Evolutionary conservation across 768 basidiomycete genomes (phyloP).

Genomic region (Amanita rubescens): DNA sequence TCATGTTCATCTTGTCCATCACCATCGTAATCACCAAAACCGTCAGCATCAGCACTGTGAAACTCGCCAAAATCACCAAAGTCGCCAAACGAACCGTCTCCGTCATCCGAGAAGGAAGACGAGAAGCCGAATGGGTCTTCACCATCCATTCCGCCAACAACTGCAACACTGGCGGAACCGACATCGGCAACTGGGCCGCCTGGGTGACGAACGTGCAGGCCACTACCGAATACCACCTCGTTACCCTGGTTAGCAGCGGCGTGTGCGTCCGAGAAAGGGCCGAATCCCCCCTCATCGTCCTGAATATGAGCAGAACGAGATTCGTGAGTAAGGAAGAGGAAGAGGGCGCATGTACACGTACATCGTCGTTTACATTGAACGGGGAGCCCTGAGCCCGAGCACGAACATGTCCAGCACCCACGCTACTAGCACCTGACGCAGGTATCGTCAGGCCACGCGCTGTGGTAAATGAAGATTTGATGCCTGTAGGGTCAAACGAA

Average conservation of each 20-base stretch:
- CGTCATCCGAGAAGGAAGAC: conserved; percentile 60
- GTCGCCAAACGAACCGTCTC: conserved; percentile 58
- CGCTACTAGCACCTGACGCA: not conserved
- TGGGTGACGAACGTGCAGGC: too few species aligned
- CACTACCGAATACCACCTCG: not conserved
- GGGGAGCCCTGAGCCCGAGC: conserved; percentile 40
- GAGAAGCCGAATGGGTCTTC: conserved; percentile 51
- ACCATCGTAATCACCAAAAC: not conserved
- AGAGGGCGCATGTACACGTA: conserved; percentile 24
- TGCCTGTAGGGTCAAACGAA: conserved; percentile 36
- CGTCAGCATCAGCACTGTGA: conserved; percentile 36
- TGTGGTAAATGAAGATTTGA: conserved; percentile 13
- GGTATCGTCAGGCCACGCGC: not conserved
- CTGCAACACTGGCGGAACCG: conserved; percentile 15
- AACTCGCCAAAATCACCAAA: conserved; percentile 83
- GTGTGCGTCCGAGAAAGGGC: conserved; percentile 70
- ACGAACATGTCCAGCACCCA: not conserved
- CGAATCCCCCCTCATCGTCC: conserved; percentile 58
- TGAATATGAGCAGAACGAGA: too few species aligned
- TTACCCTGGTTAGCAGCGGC: conserved; percentile 21
- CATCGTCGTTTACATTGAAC: conserved; percentile 48
- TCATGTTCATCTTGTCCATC: not conserved
- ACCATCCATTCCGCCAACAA: not conserved
- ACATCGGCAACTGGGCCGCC: too few species aligned
- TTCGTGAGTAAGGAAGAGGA: not conserved